These are phyloP conservation scores for Cephaloascus albidus DNA, from an alignment of 805 yeast genomes.

Conservation along the genomic window DNA sequence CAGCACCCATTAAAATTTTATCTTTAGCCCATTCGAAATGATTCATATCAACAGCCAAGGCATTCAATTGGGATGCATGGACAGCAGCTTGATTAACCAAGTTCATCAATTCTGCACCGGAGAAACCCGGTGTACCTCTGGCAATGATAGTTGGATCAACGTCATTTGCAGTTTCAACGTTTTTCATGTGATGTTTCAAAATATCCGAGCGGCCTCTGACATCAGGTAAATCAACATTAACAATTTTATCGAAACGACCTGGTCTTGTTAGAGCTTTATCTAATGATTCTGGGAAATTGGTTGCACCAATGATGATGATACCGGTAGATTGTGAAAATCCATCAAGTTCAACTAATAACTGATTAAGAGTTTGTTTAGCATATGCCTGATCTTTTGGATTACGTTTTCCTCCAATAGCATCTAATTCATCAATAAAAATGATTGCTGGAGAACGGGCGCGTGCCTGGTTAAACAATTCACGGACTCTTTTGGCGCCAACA, in stretches of 20 bases:
- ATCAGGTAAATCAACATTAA: slow-evolving; percentile 92
- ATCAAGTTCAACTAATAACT: slow-evolving; percentile 89
- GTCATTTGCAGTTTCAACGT: slow-evolving; percentile 74
- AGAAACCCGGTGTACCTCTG: slow-evolving; percentile 94
- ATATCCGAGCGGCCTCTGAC: slow-evolving; percentile 96
- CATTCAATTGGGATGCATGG: slow-evolving; percentile 88
- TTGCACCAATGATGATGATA: slow-evolving; percentile 93
- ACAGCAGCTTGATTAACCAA: slow-evolving; percentile 97
- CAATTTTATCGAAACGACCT: slow-evolving; percentile 95
- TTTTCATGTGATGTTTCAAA: slow-evolving; percentile 81
- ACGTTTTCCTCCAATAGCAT: slow-evolving; percentile 97
- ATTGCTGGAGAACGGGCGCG: slow-evolving; percentile 95
- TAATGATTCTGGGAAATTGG: slow-evolving; percentile 93
- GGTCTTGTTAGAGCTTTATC: slow-evolving; percentile 98
- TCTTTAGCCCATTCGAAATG: slow-evolving; percentile 99
- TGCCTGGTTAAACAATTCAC: slow-evolving; percentile 90
- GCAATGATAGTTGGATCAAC: slow-evolving; percentile 90
- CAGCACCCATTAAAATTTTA: slow-evolving; percentile 96
- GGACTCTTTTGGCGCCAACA: slow-evolving; percentile 96
- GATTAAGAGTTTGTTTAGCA: slow-evolving; percentile 95
- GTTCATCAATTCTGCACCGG: slow-evolving; percentile 97
- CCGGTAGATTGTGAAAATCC: slow-evolving; percentile 92
- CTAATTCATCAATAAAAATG: slow-evolving; percentile 93
- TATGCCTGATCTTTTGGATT: slow-evolving; percentile 97
- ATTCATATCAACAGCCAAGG: slow-evolving; percentile 78